A percentile compares a stretch with the other conserved stretches of the same genome.
Conservation (phyloP, 305 asterid species). For the Ajuga reptans region DNA sequence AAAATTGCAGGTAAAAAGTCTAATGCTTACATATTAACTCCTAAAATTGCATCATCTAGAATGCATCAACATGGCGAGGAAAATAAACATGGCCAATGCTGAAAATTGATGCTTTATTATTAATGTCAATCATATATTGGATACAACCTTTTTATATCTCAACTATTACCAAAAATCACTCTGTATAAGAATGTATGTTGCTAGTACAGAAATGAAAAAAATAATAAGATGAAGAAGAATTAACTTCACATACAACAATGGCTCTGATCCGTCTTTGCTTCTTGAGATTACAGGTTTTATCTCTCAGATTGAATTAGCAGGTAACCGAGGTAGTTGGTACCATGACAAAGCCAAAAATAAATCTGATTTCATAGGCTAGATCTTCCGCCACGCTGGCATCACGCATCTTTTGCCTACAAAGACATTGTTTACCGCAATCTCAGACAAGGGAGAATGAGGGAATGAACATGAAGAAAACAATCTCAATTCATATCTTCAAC, state of each 20-base stretch:
- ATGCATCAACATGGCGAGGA: not conserved
- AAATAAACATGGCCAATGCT: not conserved
- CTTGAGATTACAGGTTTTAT: not conserved
- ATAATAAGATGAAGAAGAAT: not conserved
- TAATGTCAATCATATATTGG: not conserved
- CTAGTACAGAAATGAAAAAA: not conserved
- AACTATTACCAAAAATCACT: slow-evolving; percentile 12
- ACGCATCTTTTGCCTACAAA: slow-evolving; percentile 33
- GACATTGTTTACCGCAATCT: not conserved
- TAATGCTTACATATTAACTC: too few species aligned
- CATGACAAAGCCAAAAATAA: not conserved
- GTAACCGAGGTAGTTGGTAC: slow-evolving; percentile 2
- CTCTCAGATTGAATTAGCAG: slow-evolving; percentile 14
- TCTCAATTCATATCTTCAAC: not conserved
- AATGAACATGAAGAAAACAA: not conserved
- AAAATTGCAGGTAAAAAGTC: too few species aligned
- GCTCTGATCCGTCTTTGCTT: slow-evolving; percentile 11
- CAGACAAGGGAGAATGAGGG: not conserved
- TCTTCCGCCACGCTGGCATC: slow-evolving; percentile 4
- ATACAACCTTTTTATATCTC: slow-evolving; percentile 20
- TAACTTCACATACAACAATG: slow-evolving; percentile 19
- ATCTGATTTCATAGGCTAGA: not conserved
- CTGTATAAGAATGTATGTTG: not conserved
- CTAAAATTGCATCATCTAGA: too few species aligned
- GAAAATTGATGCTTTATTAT: slow-evolving; percentile 12